A percentile compares a stretch with the other conserved stretches of the same genome.
Evolutionary conservation across 2,329 filamentous ascomycete genomes (phyloP).

Genomic region (Cercospora nicotianae): DNA sequence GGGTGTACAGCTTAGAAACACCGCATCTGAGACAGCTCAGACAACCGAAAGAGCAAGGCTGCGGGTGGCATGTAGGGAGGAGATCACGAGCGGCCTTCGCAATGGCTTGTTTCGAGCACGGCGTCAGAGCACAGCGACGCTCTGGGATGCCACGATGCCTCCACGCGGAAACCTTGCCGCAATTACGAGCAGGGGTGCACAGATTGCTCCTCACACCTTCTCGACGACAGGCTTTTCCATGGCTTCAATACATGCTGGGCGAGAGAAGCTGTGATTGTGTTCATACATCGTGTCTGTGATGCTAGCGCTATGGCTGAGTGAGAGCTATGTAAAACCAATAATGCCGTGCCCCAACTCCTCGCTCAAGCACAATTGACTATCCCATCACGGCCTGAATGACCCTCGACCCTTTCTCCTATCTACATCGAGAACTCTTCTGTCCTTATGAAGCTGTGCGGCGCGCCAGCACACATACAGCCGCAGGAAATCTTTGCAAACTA

Average conservation of each 20-base stretch:
- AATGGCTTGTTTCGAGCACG: constrained; percentile 1
- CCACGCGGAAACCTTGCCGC: neutral
- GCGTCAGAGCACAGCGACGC: neutral
- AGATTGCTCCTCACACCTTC: neutral
- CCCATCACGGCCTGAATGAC: neutral
- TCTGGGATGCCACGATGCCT: neutral
- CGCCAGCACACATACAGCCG: constrained; percentile 59
- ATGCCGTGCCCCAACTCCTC: constrained; percentile 6
- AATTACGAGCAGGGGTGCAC: neutral
- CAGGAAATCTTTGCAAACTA: constrained; percentile 73
- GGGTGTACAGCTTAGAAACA: neutral
- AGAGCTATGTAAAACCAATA: neutral
- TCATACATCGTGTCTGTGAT: neutral
- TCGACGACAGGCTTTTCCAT: neutral
- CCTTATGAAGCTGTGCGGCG: constrained; percentile 51
- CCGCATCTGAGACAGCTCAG: neutral
- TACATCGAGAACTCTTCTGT: constrained; percentile 48
- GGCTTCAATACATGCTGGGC: neutral
- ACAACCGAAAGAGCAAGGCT: neutral
- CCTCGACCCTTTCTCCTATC: constrained; percentile 17
- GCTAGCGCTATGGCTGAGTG: neutral
- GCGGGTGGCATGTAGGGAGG: neutral
- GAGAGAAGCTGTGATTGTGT: neutral
- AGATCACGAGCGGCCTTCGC: neutral
- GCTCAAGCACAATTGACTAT: neutral